A percentile compares a stretch with the other conserved stretches of the same genome.
phyloP scores from a whole-genome alignment of 495 filamentous ascomycete genomes.

The Evernia prunastri region DNA sequence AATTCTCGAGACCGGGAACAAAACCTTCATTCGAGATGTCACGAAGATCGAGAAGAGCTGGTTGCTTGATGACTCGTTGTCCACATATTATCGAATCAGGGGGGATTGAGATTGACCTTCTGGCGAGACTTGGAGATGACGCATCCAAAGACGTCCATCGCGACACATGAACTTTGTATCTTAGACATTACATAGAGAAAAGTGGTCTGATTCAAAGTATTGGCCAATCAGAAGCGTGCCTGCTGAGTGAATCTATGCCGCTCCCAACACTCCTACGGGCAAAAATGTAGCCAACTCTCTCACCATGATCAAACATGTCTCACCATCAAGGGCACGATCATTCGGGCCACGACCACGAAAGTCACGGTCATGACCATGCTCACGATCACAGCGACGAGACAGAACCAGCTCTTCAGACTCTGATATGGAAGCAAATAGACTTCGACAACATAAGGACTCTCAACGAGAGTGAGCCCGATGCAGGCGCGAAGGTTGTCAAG shows the following conservation, averaged over 20 bases:
- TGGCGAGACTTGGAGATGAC: neutral
- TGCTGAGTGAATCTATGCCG: neutral
- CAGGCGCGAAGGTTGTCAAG: constrained; percentile 68
- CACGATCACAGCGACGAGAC: constrained; percentile 89
- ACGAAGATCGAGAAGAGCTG: constrained; percentile 88
- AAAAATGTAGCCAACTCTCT: neutral
- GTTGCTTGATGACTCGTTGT: constrained; percentile 79
- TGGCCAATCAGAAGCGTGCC: neutral
- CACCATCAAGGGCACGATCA: constrained; percentile 35
- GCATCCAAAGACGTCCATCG: neutral
- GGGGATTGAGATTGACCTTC: neutral
- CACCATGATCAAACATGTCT: constrained; percentile 25
- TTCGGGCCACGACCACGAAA: constrained; percentile 33
- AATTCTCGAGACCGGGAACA: constrained; percentile 82
- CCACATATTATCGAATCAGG: constrained; percentile 64
- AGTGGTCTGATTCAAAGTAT: neutral
- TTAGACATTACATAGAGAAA: neutral
- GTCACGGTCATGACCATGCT: constrained; percentile 32
- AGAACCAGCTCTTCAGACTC: constrained; percentile 77
- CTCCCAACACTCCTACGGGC: neutral
- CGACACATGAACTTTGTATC: neutral
- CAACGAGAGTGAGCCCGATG: constrained; percentile 65
- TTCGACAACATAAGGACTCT: constrained; percentile 80
- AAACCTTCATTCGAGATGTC: constrained; percentile 86
- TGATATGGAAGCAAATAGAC: constrained; percentile 83